Conservation (phyloP, 2,329 filamentous ascomycete species). For the Aspergillus glaucus region DNA sequence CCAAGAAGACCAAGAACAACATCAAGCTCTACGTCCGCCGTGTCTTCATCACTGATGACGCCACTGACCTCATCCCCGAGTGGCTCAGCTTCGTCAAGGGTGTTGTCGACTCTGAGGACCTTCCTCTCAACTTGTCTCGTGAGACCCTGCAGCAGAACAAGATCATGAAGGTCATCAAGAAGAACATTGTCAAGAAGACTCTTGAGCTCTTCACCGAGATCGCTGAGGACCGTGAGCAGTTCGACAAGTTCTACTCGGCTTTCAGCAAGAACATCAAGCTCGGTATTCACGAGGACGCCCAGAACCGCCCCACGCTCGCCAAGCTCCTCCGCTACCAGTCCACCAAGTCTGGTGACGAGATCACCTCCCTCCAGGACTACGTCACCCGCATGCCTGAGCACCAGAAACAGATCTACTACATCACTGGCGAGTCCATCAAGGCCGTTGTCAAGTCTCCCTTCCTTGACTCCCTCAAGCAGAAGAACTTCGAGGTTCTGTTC, state of each 20-base stretch:
- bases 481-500: constrained; percentile 99
- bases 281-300: constrained; percentile 98
- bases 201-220: constrained; percentile 99
- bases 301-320: constrained; percentile 87
- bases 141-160: constrained; percentile 99
- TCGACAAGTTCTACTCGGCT: constrained; percentile 99
- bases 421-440: constrained; percentile 99
- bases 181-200: constrained; percentile 99
- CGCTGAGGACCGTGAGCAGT: constrained; percentile 98
- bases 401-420: constrained; percentile 99
- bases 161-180: constrained; percentile 99
- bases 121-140: constrained; percentile 98
- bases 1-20: constrained; percentile 99
- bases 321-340: constrained; percentile 99
- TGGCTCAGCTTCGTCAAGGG: constrained; percentile 99
- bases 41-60: constrained; percentile 99
- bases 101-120: constrained; percentile 99
- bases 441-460: constrained; percentile 97
- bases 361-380: constrained; percentile 93
- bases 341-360: constrained; percentile 96
- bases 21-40: constrained; percentile 99
- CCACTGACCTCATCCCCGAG: constrained; percentile 97
- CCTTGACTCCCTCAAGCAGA: constrained; percentile 96
- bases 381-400: constrained; percentile 99
- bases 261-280: constrained; percentile 99